Percentiles rank a stretch among this genome's conserved stretches.
phyloP scores from a whole-genome alignment of 2,329 filamentous ascomycete genomes.

The Fusarium napiforme region DNA sequence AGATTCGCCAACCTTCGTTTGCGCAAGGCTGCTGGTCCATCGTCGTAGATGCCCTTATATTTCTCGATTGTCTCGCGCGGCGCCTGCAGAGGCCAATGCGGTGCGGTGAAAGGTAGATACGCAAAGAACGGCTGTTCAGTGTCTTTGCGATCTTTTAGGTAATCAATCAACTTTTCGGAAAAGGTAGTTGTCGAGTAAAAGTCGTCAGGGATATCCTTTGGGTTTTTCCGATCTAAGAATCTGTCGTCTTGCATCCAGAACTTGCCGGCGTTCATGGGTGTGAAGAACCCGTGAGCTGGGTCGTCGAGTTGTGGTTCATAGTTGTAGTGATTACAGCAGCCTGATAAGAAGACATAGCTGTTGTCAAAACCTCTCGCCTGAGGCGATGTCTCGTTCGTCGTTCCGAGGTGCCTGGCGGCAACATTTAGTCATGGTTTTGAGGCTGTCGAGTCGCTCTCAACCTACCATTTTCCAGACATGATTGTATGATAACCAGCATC shows the following conservation, averaged over 20 bases:
- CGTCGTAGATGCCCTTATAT: slow-evolving; percentile 67
- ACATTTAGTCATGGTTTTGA: not conserved
- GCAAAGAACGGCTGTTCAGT: slow-evolving; percentile 44
- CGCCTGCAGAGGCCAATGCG: slow-evolving; percentile 72
- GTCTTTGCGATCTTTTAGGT: slow-evolving; percentile 52
- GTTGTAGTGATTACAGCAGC: slow-evolving; percentile 63
- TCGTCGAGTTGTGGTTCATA: slow-evolving; percentile 42
- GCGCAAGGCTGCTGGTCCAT: slow-evolving; percentile 63
- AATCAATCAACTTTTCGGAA: slow-evolving; percentile 62
- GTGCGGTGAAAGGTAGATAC: slow-evolving; percentile 62
- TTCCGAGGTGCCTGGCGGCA: slow-evolving; percentile 27
- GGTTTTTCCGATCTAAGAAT: slow-evolving; percentile 45
- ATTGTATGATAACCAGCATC: slow-evolving; percentile 9
- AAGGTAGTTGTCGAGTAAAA: slow-evolving; percentile 66
- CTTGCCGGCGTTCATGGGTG: slow-evolving; percentile 24
- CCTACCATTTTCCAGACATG: slow-evolving; percentile 17
- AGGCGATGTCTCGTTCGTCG: slow-evolving; percentile 18
- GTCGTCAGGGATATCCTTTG: slow-evolving; percentile 55
- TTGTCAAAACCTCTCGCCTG: slow-evolving; percentile 53
- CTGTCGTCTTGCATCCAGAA: slow-evolving; percentile 57
- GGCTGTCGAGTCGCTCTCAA: not conserved
- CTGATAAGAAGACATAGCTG: slow-evolving; percentile 55
- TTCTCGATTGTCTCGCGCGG: slow-evolving; percentile 64
- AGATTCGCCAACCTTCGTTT: slow-evolving; percentile 56
- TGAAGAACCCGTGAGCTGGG: slow-evolving; percentile 34